These are phyloP conservation scores for Pulicaria dysenterica DNA, from an alignment of 129 eudicot species.

Conservation along the genomic window DNA sequence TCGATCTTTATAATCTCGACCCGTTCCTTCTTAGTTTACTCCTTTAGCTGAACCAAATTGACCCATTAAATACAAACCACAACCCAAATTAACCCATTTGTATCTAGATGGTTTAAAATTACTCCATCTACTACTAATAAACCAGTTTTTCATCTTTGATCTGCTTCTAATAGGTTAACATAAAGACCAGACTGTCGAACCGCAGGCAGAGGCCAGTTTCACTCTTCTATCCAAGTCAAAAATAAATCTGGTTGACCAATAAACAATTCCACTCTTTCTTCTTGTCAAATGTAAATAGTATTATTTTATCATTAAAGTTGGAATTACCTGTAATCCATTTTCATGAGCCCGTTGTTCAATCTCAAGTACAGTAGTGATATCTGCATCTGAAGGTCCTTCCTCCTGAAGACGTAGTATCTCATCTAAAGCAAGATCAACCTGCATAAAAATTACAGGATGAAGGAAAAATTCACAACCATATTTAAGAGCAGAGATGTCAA, in stretches of 20 bases:
- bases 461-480: slow-evolving; percentile 7
- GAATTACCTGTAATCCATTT: slow-evolving; percentile 88
- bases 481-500: slow-evolving; percentile 11
- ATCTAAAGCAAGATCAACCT: slow-evolving; percentile 92
- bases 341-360: slow-evolving; percentile 98
- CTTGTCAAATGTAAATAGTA: slow-evolving; percentile 6
- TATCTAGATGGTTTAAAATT: neutral
- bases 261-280: slow-evolving; percentile 3
- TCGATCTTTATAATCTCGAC: neutral
- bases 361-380: slow-evolving; percentile 77
- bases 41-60: neutral
- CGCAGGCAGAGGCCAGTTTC: slow-evolving; percentile 3
- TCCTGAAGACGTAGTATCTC: slow-evolving; percentile 85
- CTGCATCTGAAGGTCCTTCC: slow-evolving; percentile 91
- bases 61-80: neutral
- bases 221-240: neutral
- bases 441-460: slow-evolving; percentile 21
- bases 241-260: slow-evolving; percentile 1
- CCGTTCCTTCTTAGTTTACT: neutral
- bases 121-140: neutral
- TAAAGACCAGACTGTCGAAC: neutral
- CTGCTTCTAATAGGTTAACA: neutral
- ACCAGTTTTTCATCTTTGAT: neutral
- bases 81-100: neutral
- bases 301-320: slow-evolving; percentile 2